Base-by-base conservation (phyloP, 2,329 filamentous ascomycete genomes). In the Sporothrix protearum region DNA sequence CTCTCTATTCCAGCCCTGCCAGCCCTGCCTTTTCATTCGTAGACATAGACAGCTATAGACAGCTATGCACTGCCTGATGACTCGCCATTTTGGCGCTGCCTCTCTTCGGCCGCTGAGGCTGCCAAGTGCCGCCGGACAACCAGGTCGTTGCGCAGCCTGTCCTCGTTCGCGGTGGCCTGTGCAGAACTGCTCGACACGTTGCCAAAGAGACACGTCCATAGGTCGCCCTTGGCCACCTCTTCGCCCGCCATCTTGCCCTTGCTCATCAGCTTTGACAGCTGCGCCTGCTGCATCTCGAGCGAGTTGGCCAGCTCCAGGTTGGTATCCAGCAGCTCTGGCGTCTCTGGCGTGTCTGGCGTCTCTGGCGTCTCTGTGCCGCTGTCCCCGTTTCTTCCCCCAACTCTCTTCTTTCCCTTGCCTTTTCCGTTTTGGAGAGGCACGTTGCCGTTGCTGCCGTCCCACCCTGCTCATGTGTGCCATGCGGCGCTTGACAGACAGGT, bases 161-260 rank as follows among this genome's bases (percentile, higher is more conserved):
- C 69, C 10, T 70, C 59, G 16, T 69, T 61, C 36, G 59, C 57
- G 16, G 42, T 51, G 8, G 47, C 42, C 12, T 7, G 33, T 25
- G 39, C 45, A 12, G 28, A 51, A 42, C 9, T 42, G 22, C 12
- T 30, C 36, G 66, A 8, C 78, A 85, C 84, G 66, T 83, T 80
- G 0, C 92, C 92, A 83, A 97, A 97, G 1, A 97, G 82, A 80
- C 95, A 98, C 74, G 89, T 88, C 95, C 94, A 97, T 57, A 98
- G 78, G 79, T 97, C 95, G 14, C 89, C 86, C 74, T 91, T 87
- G 59, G 88, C 85, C 2, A 98, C 92, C 71, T 92, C 83, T 80
- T 98, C 96, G 0, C 95, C 95, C 0, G 90, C 90, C 1, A 87
- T 85, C 71, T 87, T 87, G 33, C 89, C 88, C 75, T 90, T 90